Evolutionary conservation across 441 rosid species (phyloP).

Genomic region (Geranium incanum): DNA sequence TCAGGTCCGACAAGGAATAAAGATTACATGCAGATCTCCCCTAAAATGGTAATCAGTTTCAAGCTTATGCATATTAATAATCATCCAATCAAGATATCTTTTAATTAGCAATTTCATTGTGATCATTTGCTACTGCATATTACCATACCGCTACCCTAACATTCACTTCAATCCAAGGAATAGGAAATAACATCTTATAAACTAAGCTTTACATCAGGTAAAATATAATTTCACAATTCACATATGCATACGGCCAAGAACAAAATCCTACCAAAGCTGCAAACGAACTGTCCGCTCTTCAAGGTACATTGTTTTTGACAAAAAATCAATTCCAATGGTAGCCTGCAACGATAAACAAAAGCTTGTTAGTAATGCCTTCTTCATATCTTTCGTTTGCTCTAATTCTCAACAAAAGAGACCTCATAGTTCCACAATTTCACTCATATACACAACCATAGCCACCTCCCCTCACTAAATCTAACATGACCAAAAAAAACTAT

Average conservation of each 20-base stretch:
- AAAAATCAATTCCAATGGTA: constrained; percentile 60
- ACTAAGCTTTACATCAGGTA: neutral
- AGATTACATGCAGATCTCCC: neutral
- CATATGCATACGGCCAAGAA: neutral
- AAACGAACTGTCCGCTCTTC: constrained; percentile 51
- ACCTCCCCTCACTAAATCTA: neutral
- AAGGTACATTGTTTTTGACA: constrained; percentile 57
- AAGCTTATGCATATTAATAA: neutral
- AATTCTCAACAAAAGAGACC: neutral
- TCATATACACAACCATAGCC: neutral
- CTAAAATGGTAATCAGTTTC: neutral
- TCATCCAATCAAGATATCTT: neutral
- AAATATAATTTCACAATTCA: neutral
- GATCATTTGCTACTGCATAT: neutral
- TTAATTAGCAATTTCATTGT: neutral
- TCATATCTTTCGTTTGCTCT: neutral
- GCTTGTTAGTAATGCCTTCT: neutral
- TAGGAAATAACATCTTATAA: neutral
- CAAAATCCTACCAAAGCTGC: constrained; percentile 46
- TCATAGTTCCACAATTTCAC: neutral
- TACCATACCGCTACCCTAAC: neutral
- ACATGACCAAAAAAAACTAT: neutral
- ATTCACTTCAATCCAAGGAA: neutral
- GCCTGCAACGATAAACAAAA: constrained; percentile 35
- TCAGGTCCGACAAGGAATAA: neutral